These are phyloP conservation scores for Rhodotorula babjevae DNA, from an alignment of 768 basidiomycete species.

Conservation along the genomic window DNA sequence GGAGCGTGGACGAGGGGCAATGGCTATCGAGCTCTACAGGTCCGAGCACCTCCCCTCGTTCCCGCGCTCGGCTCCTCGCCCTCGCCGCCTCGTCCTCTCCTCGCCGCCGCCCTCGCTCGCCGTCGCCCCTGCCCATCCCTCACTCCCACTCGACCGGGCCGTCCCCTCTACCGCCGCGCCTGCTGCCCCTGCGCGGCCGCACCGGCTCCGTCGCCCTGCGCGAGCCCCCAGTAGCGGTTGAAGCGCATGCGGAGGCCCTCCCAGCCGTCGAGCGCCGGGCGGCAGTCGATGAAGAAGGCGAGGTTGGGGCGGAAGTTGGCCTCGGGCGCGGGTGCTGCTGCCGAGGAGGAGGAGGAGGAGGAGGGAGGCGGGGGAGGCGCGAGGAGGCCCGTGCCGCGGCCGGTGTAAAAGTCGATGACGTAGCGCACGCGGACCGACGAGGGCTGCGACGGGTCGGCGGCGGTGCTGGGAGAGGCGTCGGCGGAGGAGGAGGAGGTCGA, in stretches of 20 bases:
- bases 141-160: too few relatives aligned
- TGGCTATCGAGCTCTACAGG: too few relatives aligned
- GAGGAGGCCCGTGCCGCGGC: conserved; percentile 50
- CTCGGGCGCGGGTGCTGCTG: conserved; percentile 42
- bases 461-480: not conserved
- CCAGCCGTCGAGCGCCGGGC: conserved; percentile 91
- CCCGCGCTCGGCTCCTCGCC: too few relatives aligned
- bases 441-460: not conserved
- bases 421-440: conserved; percentile 75
- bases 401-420: conserved; percentile 97
- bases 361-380: conserved; percentile 7
- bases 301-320: conserved; percentile 50
- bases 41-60: too few relatives aligned
- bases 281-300: conserved; percentile 88
- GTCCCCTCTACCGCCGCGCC: not conserved
- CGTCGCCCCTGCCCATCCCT: too few relatives aligned
- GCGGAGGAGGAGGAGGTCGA: not conserved
- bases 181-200: not conserved
- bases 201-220: not conserved
- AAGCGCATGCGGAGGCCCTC: conserved; percentile 73
- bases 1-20: too few relatives aligned
- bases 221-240: conserved; percentile 27
- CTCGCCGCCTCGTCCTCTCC: too few relatives aligned
- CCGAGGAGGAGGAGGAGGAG: not conserved
- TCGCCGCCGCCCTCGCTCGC: too few relatives aligned